Evolutionary conservation across 2,329 filamentous ascomycete species (phyloP), one percentile per base, ranked within the genome.

Genomic region (Penicillium vulpinum): DNA sequence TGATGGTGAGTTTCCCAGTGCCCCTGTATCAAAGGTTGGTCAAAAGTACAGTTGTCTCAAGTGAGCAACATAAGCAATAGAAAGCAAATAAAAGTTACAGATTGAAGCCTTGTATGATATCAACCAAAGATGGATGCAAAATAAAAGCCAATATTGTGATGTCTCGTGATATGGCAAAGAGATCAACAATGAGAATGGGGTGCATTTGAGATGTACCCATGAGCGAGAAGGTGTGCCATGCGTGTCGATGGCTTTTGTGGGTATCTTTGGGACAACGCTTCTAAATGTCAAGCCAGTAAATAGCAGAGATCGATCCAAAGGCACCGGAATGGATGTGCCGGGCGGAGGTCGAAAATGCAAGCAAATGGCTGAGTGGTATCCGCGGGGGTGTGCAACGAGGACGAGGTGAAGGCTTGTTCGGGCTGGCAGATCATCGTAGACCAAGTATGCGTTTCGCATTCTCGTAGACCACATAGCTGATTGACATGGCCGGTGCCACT

Each of bases 391-490:
- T 33, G 53, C 21, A 39, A 31, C 18, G 22, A 26, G 39, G 46
- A 31, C 22, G 18, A 31, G 18, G 29, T 31, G 52, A 46, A 39
- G 36, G 44, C 51, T 36, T 18, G 10, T 41, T 36, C 15, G 13
- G 33, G 24, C 22, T 18, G 40, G 29, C 46, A 22, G 35, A 54
- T 76, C 69, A 82, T 62, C 67, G 75, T 56, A 83, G 66, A 21
- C 78, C 79, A 63, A 96, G 80, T 33, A 89, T 72, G 66, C 82
- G 85, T 80, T 96, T 96, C 54, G 90, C 86, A 70, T 94, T 94
- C 77, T 96, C 92, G 71, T 96, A 96, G 59, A 94, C 89, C 68
- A 96, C 86, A 81, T 94, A 96, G 53, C 91, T 92, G 72, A 99
- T 97, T 67, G 92, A 96, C 52, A 99, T 88, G 29, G 94, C 92